These are phyloP conservation scores for Xylaria sp. DNA, from an alignment of 2,329 filamentous ascomycete species.

Conservation along the genomic window DNA sequence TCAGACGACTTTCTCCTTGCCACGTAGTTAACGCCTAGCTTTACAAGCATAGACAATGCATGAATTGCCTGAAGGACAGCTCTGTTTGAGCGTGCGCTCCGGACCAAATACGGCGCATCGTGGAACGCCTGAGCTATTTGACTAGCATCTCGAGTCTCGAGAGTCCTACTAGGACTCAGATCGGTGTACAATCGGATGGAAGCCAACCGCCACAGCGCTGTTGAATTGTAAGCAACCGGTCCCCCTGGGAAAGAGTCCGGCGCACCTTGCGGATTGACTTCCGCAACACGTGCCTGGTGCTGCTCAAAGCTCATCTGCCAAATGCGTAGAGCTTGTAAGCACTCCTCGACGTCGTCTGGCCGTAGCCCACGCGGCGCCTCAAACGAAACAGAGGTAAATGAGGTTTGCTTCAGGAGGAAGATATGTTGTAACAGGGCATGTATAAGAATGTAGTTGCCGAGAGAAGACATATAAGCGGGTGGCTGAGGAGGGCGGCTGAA, in stretches of 20 bases:
- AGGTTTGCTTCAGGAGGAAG: constrained; percentile 70
- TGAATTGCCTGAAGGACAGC: constrained; percentile 72
- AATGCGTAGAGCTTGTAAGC: constrained; percentile 59
- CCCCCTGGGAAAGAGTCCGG: constrained; percentile 61
- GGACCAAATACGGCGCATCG: constrained; percentile 61
- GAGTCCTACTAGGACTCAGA: constrained; percentile 63
- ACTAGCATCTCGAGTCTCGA: constrained; percentile 68
- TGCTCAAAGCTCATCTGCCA: constrained; percentile 66
- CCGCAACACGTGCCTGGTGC: constrained; percentile 56
- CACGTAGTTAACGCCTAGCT: constrained; percentile 66
- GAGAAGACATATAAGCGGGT: constrained; percentile 58
- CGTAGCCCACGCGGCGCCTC: constrained; percentile 57
- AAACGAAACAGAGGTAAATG: constrained; percentile 55
- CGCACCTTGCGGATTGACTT: constrained; percentile 52
- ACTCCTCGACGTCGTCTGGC: constrained; percentile 61
- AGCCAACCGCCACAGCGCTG: constrained; percentile 62
- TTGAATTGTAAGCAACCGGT: constrained; percentile 70
- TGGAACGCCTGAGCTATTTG: constrained; percentile 66
- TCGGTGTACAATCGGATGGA: constrained; percentile 72
- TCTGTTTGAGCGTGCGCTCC: constrained; percentile 64
- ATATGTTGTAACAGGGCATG: constrained; percentile 76
- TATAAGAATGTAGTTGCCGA: constrained; percentile 74
- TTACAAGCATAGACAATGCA: constrained; percentile 70
- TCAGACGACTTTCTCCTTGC: constrained; percentile 65
- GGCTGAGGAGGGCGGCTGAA: constrained; percentile 58